These are phyloP conservation scores for Aureobasidium sp. DNA, from an alignment of 2,329 filamentous ascomycete species.

Conservation along the genomic window DNA sequence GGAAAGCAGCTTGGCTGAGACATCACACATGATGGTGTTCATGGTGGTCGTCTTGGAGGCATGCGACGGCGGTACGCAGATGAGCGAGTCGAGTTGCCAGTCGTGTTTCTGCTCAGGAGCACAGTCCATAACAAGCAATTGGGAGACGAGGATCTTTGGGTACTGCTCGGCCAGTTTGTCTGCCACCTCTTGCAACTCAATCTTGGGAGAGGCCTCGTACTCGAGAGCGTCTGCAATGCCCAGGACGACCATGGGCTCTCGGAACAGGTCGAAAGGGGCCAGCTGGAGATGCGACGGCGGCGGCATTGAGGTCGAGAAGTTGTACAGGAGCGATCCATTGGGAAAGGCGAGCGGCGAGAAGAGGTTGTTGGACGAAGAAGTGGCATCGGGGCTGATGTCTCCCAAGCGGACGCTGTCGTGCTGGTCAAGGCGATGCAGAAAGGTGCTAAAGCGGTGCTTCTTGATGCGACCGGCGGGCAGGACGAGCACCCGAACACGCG, in stretches of 20 bases:
- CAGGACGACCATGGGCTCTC: constrained; percentile 75
- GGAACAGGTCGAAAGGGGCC: constrained; percentile 83
- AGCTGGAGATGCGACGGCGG: constrained; percentile 72
- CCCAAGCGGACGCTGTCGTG: constrained; percentile 78
- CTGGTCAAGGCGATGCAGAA: constrained; percentile 68
- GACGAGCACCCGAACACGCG: constrained; percentile 80
- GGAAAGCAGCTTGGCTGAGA: constrained; percentile 39
- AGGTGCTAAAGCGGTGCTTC: constrained; percentile 68
- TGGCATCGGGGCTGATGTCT: constrained; percentile 77
- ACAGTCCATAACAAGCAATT: constrained; percentile 74
- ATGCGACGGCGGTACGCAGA: constrained; percentile 61
- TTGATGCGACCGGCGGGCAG: constrained; percentile 83
- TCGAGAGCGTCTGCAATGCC: constrained; percentile 78
- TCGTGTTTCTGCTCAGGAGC: constrained; percentile 50
- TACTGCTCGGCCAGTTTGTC: constrained; percentile 51
- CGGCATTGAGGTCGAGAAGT: constrained; percentile 72
- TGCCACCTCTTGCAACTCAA: constrained; percentile 25
- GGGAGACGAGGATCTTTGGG: constrained; percentile 69
- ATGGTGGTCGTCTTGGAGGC: constrained; percentile 66
- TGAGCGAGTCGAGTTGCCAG: constrained; percentile 55
- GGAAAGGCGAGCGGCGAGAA: constrained; percentile 89
- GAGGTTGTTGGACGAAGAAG: constrained; percentile 84
- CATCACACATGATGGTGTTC: constrained; percentile 40
- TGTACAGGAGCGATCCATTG: constrained; percentile 78
- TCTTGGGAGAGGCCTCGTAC: constrained; percentile 41